A percentile compares a stretch with the other conserved stretches of the same genome.
phyloP scores from a whole-genome alignment of 108 stramenopile species.

The Nitzschia inconspicua region DNA sequence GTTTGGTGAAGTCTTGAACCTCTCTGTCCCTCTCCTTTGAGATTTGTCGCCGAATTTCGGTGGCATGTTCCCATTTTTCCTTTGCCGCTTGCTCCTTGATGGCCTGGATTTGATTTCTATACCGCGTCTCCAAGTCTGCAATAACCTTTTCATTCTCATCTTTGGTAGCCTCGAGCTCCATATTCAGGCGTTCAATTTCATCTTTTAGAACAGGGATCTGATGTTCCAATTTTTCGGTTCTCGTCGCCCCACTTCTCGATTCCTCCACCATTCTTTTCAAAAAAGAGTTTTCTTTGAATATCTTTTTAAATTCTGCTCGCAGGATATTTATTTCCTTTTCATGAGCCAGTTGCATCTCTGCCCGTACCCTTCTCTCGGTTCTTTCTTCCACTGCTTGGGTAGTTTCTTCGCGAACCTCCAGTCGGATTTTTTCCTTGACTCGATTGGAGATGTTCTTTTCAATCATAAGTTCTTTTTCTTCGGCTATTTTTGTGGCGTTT shows the following conservation, averaged over 20 bases:
- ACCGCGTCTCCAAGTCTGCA: constrained; percentile 12
- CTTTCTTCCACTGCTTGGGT: constrained; percentile 12
- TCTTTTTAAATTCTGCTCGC: constrained; percentile 7
- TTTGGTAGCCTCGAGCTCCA: not conserved
- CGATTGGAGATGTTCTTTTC: constrained; percentile 11
- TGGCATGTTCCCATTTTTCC: constrained; percentile 13
- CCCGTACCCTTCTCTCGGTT: constrained; percentile 10
- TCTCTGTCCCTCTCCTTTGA: constrained; percentile 17
- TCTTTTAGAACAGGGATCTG: constrained; percentile 7
- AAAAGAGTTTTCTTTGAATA: constrained; percentile 9
- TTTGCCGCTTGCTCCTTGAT: constrained; percentile 16
- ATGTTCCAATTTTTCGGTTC: not conserved
- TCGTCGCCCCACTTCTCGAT: not conserved
- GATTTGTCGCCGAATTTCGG: constrained; percentile 17
- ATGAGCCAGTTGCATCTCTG: constrained; percentile 4
- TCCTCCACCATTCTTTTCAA: constrained; percentile 6
- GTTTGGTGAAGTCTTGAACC: constrained; percentile 8
- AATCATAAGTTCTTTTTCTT: constrained; percentile 11
- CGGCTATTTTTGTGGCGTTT: constrained; percentile 11
- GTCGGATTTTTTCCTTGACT: constrained; percentile 12
- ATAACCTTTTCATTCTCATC: not conserved
- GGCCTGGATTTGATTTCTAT: constrained; percentile 10
- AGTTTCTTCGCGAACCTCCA: not conserved
- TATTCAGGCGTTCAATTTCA: constrained; percentile 18
- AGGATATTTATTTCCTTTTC: constrained; percentile 19